A percentile compares a stretch with the other conserved stretches of the same genome.
Conservation (phyloP, 805 yeast species). For the Hanseniaspora hatyaiensis region DNA sequence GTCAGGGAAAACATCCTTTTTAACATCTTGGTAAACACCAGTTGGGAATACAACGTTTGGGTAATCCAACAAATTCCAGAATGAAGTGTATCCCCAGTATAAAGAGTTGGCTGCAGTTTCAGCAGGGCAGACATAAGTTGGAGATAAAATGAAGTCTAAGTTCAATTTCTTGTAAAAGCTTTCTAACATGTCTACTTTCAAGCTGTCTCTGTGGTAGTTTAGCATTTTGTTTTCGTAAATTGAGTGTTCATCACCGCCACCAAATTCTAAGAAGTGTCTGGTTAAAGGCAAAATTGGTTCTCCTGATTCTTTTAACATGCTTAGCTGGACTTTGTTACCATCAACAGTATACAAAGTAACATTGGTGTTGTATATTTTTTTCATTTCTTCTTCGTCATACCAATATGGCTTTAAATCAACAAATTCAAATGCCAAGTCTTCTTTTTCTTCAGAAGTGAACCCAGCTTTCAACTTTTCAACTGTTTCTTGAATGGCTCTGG, state of each 20-base stretch:
- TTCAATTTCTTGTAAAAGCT: conserved; percentile 19
- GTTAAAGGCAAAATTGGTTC: conserved; percentile 59
- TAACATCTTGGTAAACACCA: conserved; percentile 47
- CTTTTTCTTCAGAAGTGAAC: conserved; percentile 34
- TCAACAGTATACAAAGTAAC: conserved; percentile 46
- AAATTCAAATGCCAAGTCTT: conserved; percentile 33
- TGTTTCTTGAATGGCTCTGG: conserved; percentile 43
- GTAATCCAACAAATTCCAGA: conserved; percentile 60
- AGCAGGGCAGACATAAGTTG: conserved; percentile 61
- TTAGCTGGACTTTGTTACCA: conserved; percentile 50
- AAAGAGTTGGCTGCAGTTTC: conserved; percentile 50
- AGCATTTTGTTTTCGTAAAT: conserved; percentile 45
- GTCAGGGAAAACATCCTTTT: conserved; percentile 35
- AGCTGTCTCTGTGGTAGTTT: conserved; percentile 43
- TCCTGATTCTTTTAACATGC: conserved; percentile 46
- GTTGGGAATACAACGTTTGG: conserved; percentile 59
- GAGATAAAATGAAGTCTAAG: conserved; percentile 55
- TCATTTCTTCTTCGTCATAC: conserved; percentile 23
- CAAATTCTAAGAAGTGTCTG: conserved; percentile 47
- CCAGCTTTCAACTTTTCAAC: conserved; percentile 44
- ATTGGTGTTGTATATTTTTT: conserved; percentile 19
- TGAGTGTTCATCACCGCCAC: conserved; percentile 42
- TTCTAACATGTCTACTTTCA: conserved; percentile 37
- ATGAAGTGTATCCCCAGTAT: conserved; percentile 72
- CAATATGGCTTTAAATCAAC: conserved; percentile 32